Evolutionary conservation across 108 stramenopile species (phyloP).

Genomic region (Conticribra weissflogii): DNA sequence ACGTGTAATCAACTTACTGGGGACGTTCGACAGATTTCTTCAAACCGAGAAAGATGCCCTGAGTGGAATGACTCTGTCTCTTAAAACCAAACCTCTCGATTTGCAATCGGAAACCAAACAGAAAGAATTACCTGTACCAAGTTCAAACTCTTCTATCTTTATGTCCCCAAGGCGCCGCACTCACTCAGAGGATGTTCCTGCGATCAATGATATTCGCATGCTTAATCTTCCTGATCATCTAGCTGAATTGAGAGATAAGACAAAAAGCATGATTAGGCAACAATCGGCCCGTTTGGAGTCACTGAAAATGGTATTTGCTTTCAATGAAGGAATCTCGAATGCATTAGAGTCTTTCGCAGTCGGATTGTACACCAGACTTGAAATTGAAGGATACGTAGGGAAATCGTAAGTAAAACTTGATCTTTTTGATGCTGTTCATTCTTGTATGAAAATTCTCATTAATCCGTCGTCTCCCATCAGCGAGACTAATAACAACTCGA

Average conservation of each 20-base stretch:
- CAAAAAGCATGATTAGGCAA: constrained; percentile 50
- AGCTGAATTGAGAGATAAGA: constrained; percentile 61
- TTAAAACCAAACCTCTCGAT: constrained; percentile 24
- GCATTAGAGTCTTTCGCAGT: constrained; percentile 37
- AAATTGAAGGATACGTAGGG: constrained; percentile 27
- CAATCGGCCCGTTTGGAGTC: constrained; percentile 50
- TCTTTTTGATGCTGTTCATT: neutral
- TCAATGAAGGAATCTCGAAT: constrained; percentile 51
- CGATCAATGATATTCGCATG: constrained; percentile 69
- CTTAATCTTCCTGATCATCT: constrained; percentile 66
- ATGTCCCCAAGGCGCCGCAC: constrained; percentile 34
- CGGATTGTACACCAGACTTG: constrained; percentile 14
- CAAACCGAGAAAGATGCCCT: constrained; percentile 37
- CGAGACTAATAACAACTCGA: constrained; percentile 22
- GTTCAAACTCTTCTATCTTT: constrained; percentile 19
- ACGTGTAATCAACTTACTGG: constrained; percentile 53
- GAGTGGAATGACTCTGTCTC: constrained; percentile 38
- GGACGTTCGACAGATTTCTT: constrained; percentile 37
- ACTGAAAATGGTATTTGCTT: constrained; percentile 41
- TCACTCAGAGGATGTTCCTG: constrained; percentile 64
- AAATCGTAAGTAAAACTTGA: constrained; percentile 21
- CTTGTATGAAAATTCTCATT: neutral
- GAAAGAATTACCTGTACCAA: constrained; percentile 7
- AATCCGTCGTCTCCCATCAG: neutral
- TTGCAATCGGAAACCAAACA: constrained; percentile 14